Base-by-base conservation (phyloP, 148 eudicot species). In the Nepenthes mirabilis region DNA sequence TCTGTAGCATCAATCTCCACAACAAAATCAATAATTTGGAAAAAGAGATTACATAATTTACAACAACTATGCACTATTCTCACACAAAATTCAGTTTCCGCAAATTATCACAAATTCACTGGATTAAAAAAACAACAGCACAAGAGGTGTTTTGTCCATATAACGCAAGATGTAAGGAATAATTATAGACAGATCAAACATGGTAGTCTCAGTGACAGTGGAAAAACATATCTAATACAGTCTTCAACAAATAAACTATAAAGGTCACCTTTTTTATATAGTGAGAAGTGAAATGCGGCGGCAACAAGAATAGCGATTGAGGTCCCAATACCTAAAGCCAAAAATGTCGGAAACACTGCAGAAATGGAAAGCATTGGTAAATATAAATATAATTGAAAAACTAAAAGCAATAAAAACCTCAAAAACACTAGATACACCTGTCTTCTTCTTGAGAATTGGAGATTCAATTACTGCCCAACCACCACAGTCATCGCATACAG, bases 391-490 rank as follows among this genome's bases (percentile, higher is more conserved):
- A 57, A 53, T 40, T 5, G 1, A 58, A 34, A 59, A 14, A 10
- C 23, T 7, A 56, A 52, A 33, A 36, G 0, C 2, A 36, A 0
- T 13, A 11, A 13, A 2, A 54, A 57, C 58, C 59, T 14, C 11
- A 58, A 9, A 56, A 54, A 56, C 36, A 52, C 13, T 35, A 62
- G 2, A 36, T 47, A 34, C 0, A 84, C 84, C 82, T 79, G 56
- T 69, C 54, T 66, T 74, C 56, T 66, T 74, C 47, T 66, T 51
- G 32, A 67, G 48, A 43, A 57, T 49, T 1, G 78, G 74, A 43
- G 71, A 12, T 67, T 81, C 79, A 9, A 64, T 62, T 61, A 74
- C 9, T 4, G 62, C 78, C 97, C 97, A 91, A n/a, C 97, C 97
- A 64, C 79, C 81, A 5, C 60, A 79, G 52, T 82, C 82, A 50